phyloP scores from a whole-genome alignment of 2,329 filamentous ascomycete species.

The Fusarium domesticum region DNA sequence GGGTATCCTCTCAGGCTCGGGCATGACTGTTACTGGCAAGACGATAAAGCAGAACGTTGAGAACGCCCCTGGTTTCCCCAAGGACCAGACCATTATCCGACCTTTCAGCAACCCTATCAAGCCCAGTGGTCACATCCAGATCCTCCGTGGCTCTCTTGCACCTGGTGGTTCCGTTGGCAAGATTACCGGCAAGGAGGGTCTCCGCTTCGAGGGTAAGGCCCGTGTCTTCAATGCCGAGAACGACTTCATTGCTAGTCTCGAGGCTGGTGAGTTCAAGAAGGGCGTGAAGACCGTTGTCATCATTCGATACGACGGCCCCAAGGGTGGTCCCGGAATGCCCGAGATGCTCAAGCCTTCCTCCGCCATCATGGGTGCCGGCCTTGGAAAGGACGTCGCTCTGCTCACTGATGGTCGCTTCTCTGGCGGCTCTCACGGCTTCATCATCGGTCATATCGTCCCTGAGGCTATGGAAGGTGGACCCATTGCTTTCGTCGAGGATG shows the following conservation, averaged over 20 bases:
- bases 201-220: constrained; percentile 75
- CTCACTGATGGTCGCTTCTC: constrained; percentile 75
- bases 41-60: constrained; percentile 83
- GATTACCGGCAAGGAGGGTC: constrained; percentile 93
- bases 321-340: constrained; percentile 91
- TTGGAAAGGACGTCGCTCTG: constrained; percentile 72
- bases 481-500: constrained; percentile 77
- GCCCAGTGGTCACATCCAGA: constrained; percentile 81
- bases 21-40: constrained; percentile 84
- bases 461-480: constrained; percentile 84
- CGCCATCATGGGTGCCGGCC: constrained; percentile 85
- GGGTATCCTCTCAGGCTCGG: constrained; percentile 74
- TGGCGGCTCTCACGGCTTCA: constrained; percentile 80
- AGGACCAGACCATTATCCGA: constrained; percentile 78
- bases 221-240: constrained; percentile 82
- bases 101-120: constrained; percentile 83
- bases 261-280: constrained; percentile 73
- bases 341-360: constrained; percentile 93
- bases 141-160: constrained; percentile 79
- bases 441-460: constrained; percentile 84
- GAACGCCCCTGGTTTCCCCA: constrained; percentile 68
- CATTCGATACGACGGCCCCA: constrained; percentile 90
- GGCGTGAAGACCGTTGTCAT: constrained; percentile 87
- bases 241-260: constrained; percentile 73
- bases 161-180: constrained; percentile 87